Conservation (phyloP, 108 stramenopile genomes). For the Cylindrotheca fusiformis region DNA sequence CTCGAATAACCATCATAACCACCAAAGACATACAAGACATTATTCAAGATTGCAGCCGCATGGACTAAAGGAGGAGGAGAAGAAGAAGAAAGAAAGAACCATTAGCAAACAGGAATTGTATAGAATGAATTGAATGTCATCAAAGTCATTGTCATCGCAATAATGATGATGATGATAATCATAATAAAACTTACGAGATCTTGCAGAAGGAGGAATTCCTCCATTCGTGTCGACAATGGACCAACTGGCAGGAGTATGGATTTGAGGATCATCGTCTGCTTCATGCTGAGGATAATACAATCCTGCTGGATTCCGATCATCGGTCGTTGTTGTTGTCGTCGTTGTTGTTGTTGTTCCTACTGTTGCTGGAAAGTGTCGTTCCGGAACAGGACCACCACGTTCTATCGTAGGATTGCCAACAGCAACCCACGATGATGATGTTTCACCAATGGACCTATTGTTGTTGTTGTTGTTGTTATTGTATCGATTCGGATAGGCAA, state of each 20-base stretch:
- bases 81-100: too few relatives aligned
- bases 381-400: not conserved
- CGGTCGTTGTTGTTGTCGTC: not conserved
- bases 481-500: not conserved
- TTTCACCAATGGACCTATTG: not conserved
- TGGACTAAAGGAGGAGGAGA: too few relatives aligned
- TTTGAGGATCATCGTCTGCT: not conserved
- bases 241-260: conserved; percentile 4
- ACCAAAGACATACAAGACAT: conserved; percentile 49
- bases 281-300: too few relatives aligned
- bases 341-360: not conserved
- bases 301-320: not conserved
- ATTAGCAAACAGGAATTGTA: too few relatives aligned
- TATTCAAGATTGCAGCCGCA: conserved; percentile 72
- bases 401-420: not conserved
- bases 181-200: conserved; percentile 1
- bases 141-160: too few relatives aligned
- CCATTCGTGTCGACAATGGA: conserved; percentile 18
- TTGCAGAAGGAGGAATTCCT: conserved; percentile 16
- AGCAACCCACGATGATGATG: not conserved
- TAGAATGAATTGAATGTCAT: too few relatives aligned
- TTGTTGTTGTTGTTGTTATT: not conserved
- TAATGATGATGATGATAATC: too few relatives aligned
- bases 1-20: conserved; percentile 85
- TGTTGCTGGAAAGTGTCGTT: not conserved